Percentiles rank a stretch among this genome's conserved stretches.
Evolutionary conservation across 2,329 filamentous ascomycete genomes (phyloP).

Genomic region (Dactylonectria estremocensis): DNA sequence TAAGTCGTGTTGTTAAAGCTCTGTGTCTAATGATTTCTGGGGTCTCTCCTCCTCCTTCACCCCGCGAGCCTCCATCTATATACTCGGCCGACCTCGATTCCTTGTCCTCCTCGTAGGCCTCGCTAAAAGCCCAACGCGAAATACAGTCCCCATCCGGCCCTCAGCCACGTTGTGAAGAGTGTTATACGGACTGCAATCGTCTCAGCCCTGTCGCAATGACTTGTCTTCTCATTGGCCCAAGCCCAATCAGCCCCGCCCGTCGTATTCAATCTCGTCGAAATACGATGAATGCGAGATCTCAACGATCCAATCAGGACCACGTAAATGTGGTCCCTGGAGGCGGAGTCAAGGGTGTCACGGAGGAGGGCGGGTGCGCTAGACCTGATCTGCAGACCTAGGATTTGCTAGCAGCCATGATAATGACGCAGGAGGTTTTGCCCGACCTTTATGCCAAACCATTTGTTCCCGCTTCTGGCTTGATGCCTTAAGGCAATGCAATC

Average conservation of each 20-base stretch:
- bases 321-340: constrained; percentile 28
- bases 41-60: neutral
- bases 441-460: neutral
- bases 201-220: constrained; percentile 26
- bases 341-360: constrained; percentile 25
- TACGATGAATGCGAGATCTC: constrained; percentile 52
- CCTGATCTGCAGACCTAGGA: neutral
- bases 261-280: constrained; percentile 32
- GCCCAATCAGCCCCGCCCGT: constrained; percentile 11
- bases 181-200: neutral
- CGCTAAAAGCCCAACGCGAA: constrained; percentile 25
- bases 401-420: neutral
- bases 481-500: neutral
- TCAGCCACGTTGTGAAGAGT: constrained; percentile 1
- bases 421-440: constrained; percentile 6
- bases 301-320: constrained; percentile 34
- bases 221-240: constrained; percentile 31
- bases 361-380: neutral
- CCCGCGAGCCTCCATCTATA: constrained; percentile 9
- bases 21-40: neutral
- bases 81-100: neutral
- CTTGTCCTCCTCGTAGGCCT: neutral
- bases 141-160: constrained; percentile 11
- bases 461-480: constrained; percentile 2
- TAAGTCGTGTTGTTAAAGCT: constrained; percentile 2